phyloP scores from a whole-genome alignment of 148 eudicot genomes.

The Limonium bicolor region DNA sequence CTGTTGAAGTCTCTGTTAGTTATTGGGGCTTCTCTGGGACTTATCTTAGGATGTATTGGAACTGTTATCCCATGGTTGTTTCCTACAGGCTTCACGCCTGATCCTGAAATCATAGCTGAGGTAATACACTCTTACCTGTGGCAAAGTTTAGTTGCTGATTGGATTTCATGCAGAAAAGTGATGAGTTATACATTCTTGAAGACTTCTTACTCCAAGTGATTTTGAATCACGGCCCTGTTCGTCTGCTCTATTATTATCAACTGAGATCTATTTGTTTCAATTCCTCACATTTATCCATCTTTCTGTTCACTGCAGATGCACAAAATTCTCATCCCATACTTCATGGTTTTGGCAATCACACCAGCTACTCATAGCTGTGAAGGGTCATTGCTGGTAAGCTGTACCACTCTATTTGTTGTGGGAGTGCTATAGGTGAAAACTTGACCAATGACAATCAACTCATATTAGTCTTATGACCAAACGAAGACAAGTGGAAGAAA shows the following conservation, averaged over 20 bases:
- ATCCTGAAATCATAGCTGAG: conserved; percentile 57
- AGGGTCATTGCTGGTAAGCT: conserved; percentile 86
- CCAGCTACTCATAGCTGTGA: conserved; percentile 83
- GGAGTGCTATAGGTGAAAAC: too few species aligned
- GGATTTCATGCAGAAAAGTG: too few species aligned
- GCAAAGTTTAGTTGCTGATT: not conserved
- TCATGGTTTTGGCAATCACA: conserved; percentile 60
- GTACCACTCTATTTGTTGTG: too few species aligned
- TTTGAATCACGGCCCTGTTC: too few species aligned
- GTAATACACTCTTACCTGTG: conserved; percentile 13
- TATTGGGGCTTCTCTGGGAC: conserved; percentile 57
- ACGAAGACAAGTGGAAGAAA: too few species aligned
- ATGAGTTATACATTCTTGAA: too few species aligned
- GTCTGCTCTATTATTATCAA: not conserved
- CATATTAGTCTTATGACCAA: too few species aligned
- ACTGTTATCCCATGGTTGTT: conserved; percentile 64
- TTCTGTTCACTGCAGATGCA: conserved; percentile 48
- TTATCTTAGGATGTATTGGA: conserved; percentile 55
- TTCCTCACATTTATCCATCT: not conserved
- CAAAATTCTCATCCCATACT: conserved; percentile 66
- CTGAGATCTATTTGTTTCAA: not conserved
- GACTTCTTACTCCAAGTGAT: too few species aligned
- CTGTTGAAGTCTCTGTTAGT: conserved; percentile 67
- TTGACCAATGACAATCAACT: too few species aligned
- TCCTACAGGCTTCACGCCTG: conserved; percentile 69